phyloP scores from a whole-genome alignment of 106 monocot genomes.

The Apostasia ramifera region DNA sequence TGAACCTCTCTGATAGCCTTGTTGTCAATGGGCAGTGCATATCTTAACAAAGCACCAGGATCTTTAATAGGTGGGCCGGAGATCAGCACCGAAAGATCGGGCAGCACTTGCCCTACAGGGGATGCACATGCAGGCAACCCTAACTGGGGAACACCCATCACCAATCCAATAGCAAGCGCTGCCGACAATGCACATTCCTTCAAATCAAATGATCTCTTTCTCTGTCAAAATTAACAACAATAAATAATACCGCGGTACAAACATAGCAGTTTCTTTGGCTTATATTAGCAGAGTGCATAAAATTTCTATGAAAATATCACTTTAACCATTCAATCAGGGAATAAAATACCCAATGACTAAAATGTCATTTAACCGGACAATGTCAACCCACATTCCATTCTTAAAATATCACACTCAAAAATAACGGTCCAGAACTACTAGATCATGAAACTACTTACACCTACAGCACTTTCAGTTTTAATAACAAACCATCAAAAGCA shows the following conservation, averaged over 20 bases:
- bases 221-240: slow-evolving; percentile 26
- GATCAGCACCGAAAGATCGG: slow-evolving; percentile 87
- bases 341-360: not conserved
- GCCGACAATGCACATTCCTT: slow-evolving; percentile 70
- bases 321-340: not conserved
- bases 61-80: slow-evolving; percentile 98
- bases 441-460: not conserved
- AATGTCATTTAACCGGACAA: not conserved
- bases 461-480: too few species aligned
- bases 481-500: too few species aligned
- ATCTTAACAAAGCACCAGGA: slow-evolving; percentile 75
- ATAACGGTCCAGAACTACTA: not conserved
- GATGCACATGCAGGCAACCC: slow-evolving; percentile 52
- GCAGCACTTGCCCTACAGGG: slow-evolving; percentile 37
- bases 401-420: not conserved
- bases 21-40: slow-evolving; percentile 88
- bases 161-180: slow-evolving; percentile 63
- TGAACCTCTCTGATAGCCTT: slow-evolving; percentile 70
- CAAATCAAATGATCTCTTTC: slow-evolving; percentile 30
- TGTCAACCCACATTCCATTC: not conserved
- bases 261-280: too few species aligned
- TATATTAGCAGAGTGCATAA: not conserved
- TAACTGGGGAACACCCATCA: slow-evolving; percentile 30
- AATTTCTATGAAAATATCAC: not conserved
- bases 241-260: not conserved